Evolutionary conservation across 805 yeast species (phyloP).

Genomic region (Metschnikowia baotianmanensis): DNA sequence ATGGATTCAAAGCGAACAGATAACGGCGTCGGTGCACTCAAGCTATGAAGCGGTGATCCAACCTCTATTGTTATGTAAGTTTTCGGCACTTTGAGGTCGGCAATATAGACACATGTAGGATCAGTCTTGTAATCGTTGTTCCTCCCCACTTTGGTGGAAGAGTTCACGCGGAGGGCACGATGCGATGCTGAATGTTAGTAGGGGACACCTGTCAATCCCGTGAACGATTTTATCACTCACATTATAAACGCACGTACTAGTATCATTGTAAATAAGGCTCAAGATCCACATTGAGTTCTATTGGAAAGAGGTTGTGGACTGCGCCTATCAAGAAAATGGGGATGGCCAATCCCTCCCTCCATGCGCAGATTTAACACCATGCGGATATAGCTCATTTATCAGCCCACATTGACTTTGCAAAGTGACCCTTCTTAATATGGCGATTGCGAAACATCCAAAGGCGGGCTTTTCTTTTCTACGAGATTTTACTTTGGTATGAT

Average conservation of each 20-base stretch:
- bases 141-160: constrained; percentile 25
- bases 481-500: background rate
- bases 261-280: constrained; percentile 12
- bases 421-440: too few species aligned
- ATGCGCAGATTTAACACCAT: too few species aligned
- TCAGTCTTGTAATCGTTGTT: constrained; percentile 23
- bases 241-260: constrained; percentile 18
- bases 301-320: too few species aligned
- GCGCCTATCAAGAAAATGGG: too few species aligned
- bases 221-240: too few species aligned
- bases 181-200: constrained; percentile 20
- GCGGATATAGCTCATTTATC: too few species aligned
- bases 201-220: too few species aligned
- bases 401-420: too few species aligned
- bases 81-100: constrained; percentile 31
- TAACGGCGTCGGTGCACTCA: constrained; percentile 18
- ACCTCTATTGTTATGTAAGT: constrained; percentile 25
- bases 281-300: constrained; percentile 19
- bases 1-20: constrained; percentile 26
- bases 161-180: constrained; percentile 13
- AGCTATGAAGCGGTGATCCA: constrained; percentile 1
- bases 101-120: constrained; percentile 24
- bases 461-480: too few species aligned
- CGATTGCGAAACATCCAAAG: too few species aligned
- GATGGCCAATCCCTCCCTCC: too few species aligned